Evolutionary conservation across 345 rosid species (phyloP).

Genomic region (Dimocarpus longan): DNA sequence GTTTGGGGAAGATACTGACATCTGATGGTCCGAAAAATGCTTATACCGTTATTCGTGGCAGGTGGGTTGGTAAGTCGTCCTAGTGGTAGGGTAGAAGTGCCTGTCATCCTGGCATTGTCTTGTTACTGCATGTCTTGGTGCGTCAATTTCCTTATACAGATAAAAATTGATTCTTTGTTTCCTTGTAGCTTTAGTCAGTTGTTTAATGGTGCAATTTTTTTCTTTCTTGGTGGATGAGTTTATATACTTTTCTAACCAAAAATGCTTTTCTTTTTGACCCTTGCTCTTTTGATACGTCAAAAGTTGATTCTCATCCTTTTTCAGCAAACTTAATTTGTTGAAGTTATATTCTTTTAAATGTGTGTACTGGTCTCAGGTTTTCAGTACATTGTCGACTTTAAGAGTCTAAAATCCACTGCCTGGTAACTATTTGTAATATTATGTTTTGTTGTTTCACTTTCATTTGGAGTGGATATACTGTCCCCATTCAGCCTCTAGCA

Average conservation of each 20-base stretch:
- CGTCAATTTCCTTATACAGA: slow-evolving; percentile 11
- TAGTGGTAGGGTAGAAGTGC: slow-evolving; percentile 34
- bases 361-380: not conserved
- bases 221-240: slow-evolving; percentile 6
- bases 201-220: not conserved
- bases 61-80: slow-evolving; percentile 91
- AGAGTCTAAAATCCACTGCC: not conserved
- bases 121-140: slow-evolving; percentile 19
- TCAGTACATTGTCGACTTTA: not conserved
- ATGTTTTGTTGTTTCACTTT: not conserved
- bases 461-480: not conserved
- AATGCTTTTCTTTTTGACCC: slow-evolving; percentile 3
- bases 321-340: not conserved
- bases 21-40: slow-evolving; percentile 89
- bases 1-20: slow-evolving; percentile 90
- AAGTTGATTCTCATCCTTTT: not conserved
- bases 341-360: not conserved
- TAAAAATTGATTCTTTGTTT: slow-evolving; percentile 11
- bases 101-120: slow-evolving; percentile 19
- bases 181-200: not conserved
- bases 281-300: not conserved
- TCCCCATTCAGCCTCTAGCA: not conserved
- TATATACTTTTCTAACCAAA: not conserved
- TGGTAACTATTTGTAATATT: not conserved
- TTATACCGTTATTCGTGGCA: slow-evolving; percentile 79